Conservation (phyloP, 306 rosid species). For the Castanea crenata region DNA sequence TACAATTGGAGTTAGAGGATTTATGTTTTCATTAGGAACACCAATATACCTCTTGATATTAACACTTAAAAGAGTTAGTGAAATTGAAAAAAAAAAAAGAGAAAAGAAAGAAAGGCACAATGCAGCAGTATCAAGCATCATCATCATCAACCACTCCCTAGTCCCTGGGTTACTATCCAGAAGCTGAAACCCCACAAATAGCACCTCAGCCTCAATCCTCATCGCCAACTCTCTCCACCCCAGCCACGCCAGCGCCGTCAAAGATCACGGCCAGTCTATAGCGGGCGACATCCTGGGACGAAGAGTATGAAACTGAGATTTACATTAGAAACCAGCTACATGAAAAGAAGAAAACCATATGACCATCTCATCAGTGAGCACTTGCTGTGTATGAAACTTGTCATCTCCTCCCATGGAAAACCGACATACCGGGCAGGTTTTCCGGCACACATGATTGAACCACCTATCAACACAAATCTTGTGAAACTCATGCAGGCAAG, state of each 20-base stretch:
- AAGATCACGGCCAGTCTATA: slow-evolving; percentile 57
- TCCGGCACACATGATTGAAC: slow-evolving; percentile 53
- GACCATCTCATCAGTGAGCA: slow-evolving; percentile 76
- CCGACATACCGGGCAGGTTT: slow-evolving; percentile 81
- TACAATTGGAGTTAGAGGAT: too few relatives aligned
- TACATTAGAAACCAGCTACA: slow-evolving; percentile 61
- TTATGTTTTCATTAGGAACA: too few relatives aligned
- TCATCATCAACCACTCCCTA: too few relatives aligned
- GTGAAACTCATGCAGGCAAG: slow-evolving; percentile 82
- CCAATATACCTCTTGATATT: too few relatives aligned
- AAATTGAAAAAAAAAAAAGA: too few relatives aligned
- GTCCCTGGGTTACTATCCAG: too few relatives aligned
- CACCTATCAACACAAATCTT: slow-evolving; percentile 74
- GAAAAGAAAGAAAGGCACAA: too few relatives aligned
- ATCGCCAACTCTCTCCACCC: slow-evolving; percentile 57
- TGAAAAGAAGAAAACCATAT: slow-evolving; percentile 94
- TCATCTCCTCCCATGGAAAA: slow-evolving; percentile 28
- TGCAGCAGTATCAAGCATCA: too few relatives aligned
- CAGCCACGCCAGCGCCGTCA: slow-evolving; percentile 57
- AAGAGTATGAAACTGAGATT: too few relatives aligned
- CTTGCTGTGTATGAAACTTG: slow-evolving; percentile 20
- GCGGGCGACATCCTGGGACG: slow-evolving; percentile 80
- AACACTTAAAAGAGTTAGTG: too few relatives aligned
- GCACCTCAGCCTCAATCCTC: slow-evolving; percentile 18
- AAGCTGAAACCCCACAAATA: too few relatives aligned